Evolutionary conservation across 495 filamentous ascomycete species (phyloP).

Genomic region (Hypoxylon trugodes): DNA sequence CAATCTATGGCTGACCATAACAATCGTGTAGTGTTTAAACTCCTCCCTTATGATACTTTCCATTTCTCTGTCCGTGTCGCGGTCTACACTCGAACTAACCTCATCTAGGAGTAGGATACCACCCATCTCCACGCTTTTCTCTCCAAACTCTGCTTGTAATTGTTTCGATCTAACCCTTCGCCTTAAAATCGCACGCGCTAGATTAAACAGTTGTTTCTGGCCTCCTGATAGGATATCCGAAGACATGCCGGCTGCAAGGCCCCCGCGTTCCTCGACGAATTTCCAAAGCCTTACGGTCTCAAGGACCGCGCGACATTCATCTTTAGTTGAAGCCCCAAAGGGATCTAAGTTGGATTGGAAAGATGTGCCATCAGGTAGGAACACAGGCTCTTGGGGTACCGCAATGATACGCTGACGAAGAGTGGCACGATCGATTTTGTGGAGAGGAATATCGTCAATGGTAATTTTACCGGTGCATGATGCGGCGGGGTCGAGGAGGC

Average conservation of each 20-base stretch:
- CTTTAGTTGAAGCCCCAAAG: conserved; percentile 37
- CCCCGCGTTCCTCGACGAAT: conserved; percentile 59
- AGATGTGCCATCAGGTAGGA: conserved; percentile 59
- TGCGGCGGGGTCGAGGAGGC: conserved; percentile 41
- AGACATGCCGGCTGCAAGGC: conserved; percentile 60
- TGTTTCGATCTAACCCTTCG: conserved; percentile 33
- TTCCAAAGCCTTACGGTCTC: conserved; percentile 58
- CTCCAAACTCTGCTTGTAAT: conserved; percentile 23
- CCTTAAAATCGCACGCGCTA: conserved; percentile 68
- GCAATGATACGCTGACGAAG: conserved; percentile 45
- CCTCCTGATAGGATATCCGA: conserved; percentile 64
- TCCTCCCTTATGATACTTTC: conserved; percentile 21
- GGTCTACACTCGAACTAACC: conserved; percentile 35
- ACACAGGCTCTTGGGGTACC: conserved; percentile 67
- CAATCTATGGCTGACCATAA: conserved; percentile 34
- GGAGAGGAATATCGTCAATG: conserved; percentile 57
- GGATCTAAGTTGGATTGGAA: conserved; percentile 56
- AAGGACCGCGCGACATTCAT: conserved; percentile 57
- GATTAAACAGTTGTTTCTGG: conserved; percentile 70
- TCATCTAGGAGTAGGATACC: conserved; percentile 36
- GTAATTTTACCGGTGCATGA: conserved; percentile 43
- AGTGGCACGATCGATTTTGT: conserved; percentile 18
- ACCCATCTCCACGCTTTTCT: conserved; percentile 12
- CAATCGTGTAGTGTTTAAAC: conserved; percentile 30
- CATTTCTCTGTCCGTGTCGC: conserved; percentile 27